A percentile compares a stretch with the other conserved stretches of the same genome.
Evolutionary conservation across 2,329 filamentous ascomycete genomes (phyloP).

Genomic region (Elsinoe fawcettii): DNA sequence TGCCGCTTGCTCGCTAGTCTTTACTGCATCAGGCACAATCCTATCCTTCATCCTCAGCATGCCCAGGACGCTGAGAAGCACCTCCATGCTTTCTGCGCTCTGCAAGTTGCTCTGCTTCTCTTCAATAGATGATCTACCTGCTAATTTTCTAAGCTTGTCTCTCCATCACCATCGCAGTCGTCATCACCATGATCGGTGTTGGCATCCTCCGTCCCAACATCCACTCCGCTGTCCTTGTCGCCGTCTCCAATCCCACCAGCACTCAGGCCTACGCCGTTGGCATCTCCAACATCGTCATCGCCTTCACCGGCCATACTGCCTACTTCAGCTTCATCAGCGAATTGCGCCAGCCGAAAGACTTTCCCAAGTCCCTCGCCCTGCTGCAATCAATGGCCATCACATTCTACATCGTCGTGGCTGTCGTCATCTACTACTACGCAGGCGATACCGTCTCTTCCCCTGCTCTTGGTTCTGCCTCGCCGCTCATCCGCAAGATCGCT

Average conservation of each 20-base stretch:
- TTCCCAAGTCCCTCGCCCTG: conserved; percentile 54
- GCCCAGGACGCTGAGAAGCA: conserved; percentile 55
- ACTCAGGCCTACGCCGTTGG: conserved; percentile 50
- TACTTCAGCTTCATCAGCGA: conserved; percentile 57
- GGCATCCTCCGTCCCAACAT: conserved; percentile 48
- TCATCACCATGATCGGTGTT: conserved; percentile 58
- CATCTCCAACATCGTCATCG: conserved; percentile 55
- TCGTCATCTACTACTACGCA: conserved; percentile 59
- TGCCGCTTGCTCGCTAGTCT: conserved; percentile 56
- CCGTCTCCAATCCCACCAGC: conserved; percentile 32
- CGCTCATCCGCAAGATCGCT: conserved; percentile 53
- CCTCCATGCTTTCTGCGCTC: conserved; percentile 54
- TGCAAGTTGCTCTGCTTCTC: conserved; percentile 34
- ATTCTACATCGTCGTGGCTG: conserved; percentile 56
- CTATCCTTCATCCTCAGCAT: conserved; percentile 53
- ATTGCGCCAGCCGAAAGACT: conserved; percentile 53
- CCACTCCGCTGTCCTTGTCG: conserved; percentile 31
- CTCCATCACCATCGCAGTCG: conserved; percentile 53
- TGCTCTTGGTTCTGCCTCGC: conserved; percentile 54
- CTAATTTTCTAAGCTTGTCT: conserved; percentile 43
- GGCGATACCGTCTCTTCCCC: conserved; percentile 56
- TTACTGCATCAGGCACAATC: conserved; percentile 51
- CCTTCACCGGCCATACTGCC: conserved; percentile 42
- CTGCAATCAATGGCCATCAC: conserved; percentile 52
- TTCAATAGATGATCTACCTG: conserved; percentile 21